phyloP scores from a whole-genome alignment of 2,329 filamentous ascomycete species.

The Plectosphaerella cucumerina region DNA sequence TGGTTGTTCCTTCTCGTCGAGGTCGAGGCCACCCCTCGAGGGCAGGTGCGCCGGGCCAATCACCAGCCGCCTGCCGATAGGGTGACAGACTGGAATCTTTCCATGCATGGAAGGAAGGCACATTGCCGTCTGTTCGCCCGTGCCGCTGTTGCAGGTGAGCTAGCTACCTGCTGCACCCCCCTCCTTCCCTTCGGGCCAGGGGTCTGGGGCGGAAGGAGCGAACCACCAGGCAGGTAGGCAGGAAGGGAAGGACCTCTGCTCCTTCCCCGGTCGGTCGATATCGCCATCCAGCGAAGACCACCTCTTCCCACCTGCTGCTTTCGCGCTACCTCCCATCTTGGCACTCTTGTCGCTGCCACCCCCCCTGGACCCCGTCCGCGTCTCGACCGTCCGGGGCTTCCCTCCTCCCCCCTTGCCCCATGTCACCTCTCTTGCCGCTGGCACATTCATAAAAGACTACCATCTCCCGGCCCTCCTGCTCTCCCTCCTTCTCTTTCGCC shows the following conservation, averaged over 20 bases:
- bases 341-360: neutral
- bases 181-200: no score
- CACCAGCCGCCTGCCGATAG: neutral
- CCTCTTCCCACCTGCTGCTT: neutral
- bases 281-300: neutral
- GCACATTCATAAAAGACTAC: conserved; percentile 5
- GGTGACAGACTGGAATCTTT: conserved; percentile 2
- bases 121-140: no score
- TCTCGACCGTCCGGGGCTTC: neutral
- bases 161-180: no score
- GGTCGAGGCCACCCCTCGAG: no score
- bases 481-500: neutral
- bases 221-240: neutral
- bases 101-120: conserved; percentile 5
- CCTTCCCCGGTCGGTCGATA: conserved; percentile 1
- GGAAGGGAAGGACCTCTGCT: neutral
- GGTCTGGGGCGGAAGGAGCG: no score
- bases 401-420: no score
- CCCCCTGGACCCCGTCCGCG: neutral
- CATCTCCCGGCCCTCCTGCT: neutral
- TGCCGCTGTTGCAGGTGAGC: no score
- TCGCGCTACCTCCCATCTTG: neutral
- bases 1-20: no score
- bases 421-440: neutral
- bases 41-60: neutral